These are phyloP conservation scores for Linnemannia exigua DNA, from an alignment of 192 early-diverging fungal species.

Conservation along the genomic window DNA sequence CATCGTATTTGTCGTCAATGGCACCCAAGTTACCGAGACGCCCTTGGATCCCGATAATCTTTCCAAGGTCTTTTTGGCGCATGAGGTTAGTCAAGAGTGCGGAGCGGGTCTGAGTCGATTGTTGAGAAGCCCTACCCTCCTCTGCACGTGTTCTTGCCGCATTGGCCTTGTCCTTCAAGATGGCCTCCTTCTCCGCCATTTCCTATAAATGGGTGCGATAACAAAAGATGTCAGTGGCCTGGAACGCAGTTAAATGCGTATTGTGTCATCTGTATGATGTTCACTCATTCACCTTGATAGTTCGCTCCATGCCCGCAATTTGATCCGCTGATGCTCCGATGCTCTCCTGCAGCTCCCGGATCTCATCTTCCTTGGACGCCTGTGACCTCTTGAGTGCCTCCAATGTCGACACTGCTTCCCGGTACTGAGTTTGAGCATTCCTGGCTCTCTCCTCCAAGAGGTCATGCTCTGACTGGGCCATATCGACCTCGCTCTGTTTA, in stretches of 20 bases:
- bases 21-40: slow-evolving; percentile 97
- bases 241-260: not conserved
- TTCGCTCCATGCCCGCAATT: slow-evolving; percentile 44
- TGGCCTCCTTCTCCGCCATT: slow-evolving; percentile 27
- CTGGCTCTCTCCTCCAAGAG: slow-evolving; percentile 77
- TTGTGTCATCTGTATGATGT: not conserved
- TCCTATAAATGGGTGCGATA: slow-evolving; percentile 8
- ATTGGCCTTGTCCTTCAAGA: slow-evolving; percentile 34
- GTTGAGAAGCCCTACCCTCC: slow-evolving; percentile 75
- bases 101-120: slow-evolving; percentile 75
- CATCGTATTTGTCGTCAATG: slow-evolving; percentile 94
- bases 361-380: slow-evolving; percentile 50
- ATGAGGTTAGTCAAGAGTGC: slow-evolving; percentile 78
- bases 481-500: slow-evolving; percentile 80
- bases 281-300: slow-evolving; percentile 37
- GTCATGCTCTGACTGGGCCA: slow-evolving; percentile 85
- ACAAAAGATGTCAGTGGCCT: not conserved
- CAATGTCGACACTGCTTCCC: slow-evolving; percentile 69
- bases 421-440: slow-evolving; percentile 65
- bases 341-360: slow-evolving; percentile 63
- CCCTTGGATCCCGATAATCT: slow-evolving; percentile 83
- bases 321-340: slow-evolving; percentile 45
- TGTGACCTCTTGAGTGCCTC: slow-evolving; percentile 51
- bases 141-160: slow-evolving; percentile 75
- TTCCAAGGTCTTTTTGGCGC: slow-evolving; percentile 77